Evolutionary conservation across 2,329 filamentous ascomycete genomes (phyloP).

Genomic region (Colletotrichum magnum): DNA sequence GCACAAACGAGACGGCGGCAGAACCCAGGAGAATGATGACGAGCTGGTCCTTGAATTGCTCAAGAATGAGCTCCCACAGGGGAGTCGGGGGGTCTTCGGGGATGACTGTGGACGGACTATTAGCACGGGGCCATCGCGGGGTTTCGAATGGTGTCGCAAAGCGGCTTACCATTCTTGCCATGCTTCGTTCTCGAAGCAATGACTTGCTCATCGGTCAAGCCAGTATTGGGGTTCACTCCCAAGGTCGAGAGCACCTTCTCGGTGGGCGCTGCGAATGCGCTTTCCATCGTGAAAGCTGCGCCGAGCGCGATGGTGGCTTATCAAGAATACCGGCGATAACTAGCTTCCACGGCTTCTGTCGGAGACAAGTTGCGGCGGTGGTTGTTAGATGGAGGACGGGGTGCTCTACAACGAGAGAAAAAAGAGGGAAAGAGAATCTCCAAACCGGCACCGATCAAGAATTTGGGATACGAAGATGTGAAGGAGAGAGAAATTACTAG

Average conservation of each 20-base stretch:
- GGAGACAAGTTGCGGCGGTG: constrained; percentile 6
- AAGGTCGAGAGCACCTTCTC: constrained; percentile 73
- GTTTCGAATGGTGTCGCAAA: constrained; percentile 29
- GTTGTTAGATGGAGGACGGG: constrained; percentile 1
- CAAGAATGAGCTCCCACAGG: constrained; percentile 94
- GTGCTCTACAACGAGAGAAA: background rate
- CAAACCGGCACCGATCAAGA: constrained; percentile 12
- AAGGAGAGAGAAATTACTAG: constrained; percentile 34
- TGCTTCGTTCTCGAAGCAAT: constrained; percentile 68
- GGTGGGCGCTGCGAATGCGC: constrained; percentile 71
- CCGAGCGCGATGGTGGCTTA: constrained; percentile 37
- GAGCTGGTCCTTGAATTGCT: constrained; percentile 99
- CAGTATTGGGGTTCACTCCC: constrained; percentile 66
- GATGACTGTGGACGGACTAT: constrained; percentile 60
- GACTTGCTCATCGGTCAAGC: constrained; percentile 73
- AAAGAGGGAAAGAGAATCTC: constrained; percentile 8
- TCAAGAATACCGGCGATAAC: constrained; percentile 30
- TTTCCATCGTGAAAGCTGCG: constrained; percentile 66
- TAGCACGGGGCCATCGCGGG: constrained; percentile 36
- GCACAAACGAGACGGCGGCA: constrained; percentile 91
- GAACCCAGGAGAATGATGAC: constrained; percentile 95
- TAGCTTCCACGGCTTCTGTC: constrained; percentile 27
- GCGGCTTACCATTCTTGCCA: constrained; percentile 74
- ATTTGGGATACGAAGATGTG: constrained; percentile 26
- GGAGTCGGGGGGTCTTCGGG: constrained; percentile 95